Base-by-base conservation (phyloP, 345 rosid species). In the Iberis pinnata region DNA sequence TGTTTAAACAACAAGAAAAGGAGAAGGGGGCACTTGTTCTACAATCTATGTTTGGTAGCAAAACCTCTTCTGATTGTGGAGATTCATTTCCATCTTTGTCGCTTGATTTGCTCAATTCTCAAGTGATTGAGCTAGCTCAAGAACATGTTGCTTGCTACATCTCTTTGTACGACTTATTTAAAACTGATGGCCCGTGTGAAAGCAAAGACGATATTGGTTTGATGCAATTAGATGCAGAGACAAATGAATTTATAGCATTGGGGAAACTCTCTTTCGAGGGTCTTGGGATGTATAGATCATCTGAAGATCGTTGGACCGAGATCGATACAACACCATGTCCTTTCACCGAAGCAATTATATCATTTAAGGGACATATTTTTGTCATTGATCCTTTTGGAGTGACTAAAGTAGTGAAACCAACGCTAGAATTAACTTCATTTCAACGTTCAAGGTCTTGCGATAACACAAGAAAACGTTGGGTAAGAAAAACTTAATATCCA, bases 391-490 rank as follows among this genome's bases (percentile, higher is more conserved):
- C 1, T 10, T 7, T 18, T 9, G 69, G 69, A 2, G 31, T 4
- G 29, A 64, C 69, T n/a, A 47, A 9, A 19, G 56, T 64, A 43
- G 63, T 56, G 6, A 32, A 48, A 9, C 63, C 48, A 56, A 46
- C 42, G 15, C 50, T 31, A 38, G 20, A 56, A 40, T 33, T 56
- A 49, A 48, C 7, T 33, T 12, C 43, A 26, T 64, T 64, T 47
- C 35, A 38, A 14, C 50, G 35, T 43, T 43, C 67, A 2, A 53
- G 53, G 26, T 29, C 60, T 9, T 45, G 53, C 27, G 31, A 53
- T 20, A 43, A 60, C 32, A 40, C 43, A 42, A 61, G 49, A 13
- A 50, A 19, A 51, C 58, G 58, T 51, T 50, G 66, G 66, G 66
- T 61, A 51, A 52, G 32, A 6, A 6, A 6, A 6, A 22, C 3